Evolutionary conservation across 1,284 basidiomycete genomes (phyloP).

Genomic region (Puccinia triticina): DNA sequence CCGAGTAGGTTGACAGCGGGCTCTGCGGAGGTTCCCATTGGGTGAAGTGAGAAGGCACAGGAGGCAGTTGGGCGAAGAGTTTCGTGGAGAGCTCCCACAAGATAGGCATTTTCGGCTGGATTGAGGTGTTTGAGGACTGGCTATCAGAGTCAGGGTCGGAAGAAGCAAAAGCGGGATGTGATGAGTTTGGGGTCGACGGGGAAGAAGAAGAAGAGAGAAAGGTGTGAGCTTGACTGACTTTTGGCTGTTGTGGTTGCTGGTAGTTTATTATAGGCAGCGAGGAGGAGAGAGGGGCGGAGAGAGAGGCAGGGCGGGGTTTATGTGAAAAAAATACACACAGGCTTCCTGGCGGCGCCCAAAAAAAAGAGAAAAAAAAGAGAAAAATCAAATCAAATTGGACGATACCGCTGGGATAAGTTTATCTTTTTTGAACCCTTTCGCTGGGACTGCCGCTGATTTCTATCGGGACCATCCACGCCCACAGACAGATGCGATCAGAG

Average conservation of each 20-base stretch:
- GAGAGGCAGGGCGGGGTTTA: background rate
- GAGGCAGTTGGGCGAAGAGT: slow-evolving; percentile 34
- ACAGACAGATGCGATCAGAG: no score
- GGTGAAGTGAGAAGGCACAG: slow-evolving; percentile 15
- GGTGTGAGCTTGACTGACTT: background rate
- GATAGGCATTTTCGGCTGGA: slow-evolving; percentile 27
- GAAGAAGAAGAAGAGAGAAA: background rate
- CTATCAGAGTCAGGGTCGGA: background rate
- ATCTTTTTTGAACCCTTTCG: no score
- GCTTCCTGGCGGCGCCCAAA: background rate
- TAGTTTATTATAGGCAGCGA: no score
- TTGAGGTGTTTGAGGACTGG: background rate
- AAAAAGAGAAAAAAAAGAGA: background rate
- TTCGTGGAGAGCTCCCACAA: slow-evolving; percentile 34
- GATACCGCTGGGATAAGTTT: background rate
- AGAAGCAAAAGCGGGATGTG: background rate
- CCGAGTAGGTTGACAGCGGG: slow-evolving; percentile 76
- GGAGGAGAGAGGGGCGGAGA: background rate
- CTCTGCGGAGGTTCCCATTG: slow-evolving; percentile 74
- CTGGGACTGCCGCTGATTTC: no score
- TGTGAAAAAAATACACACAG: background rate
- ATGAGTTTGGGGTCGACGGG: background rate
- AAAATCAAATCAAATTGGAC: no score
- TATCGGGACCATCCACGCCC: no score
- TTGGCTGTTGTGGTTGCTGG: background rate